A percentile compares a stretch with the other conserved stretches of the same genome.
phyloP scores from a whole-genome alignment of 805 yeast genomes.

The Cyberlindnera petersonii region DNA sequence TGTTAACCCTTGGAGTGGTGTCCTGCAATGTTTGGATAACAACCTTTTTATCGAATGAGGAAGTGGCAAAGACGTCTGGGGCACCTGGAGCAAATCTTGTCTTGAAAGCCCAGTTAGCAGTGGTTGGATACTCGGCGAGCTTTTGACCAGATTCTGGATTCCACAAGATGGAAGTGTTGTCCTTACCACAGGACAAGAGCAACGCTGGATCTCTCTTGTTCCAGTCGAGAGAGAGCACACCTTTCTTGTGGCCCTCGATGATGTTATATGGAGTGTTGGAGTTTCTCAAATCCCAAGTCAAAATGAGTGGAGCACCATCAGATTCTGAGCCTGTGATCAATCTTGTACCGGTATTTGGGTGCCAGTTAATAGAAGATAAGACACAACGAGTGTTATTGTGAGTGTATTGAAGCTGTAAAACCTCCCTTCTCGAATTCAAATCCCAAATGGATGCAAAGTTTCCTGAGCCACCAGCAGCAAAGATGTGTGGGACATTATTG shows the following conservation, averaged over 20 bases:
- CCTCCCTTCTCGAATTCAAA: conserved; percentile 80
- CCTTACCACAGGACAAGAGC: conserved; percentile 88
- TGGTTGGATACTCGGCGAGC: conserved; percentile 84
- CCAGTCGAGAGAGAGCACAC: conserved; percentile 92
- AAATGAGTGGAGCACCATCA: conserved; percentile 73
- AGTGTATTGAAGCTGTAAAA: conserved; percentile 73
- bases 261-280: conserved; percentile 83
- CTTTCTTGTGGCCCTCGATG: conserved; percentile 78
- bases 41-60: conserved; percentile 83
- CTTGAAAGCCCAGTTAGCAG: conserved; percentile 92
- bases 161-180: conserved; percentile 85
- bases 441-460: conserved; percentile 95
- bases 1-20: conserved; percentile 54
- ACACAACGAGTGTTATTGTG: conserved; percentile 57
- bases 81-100: conserved; percentile 81
- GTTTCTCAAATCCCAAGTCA: conserved; percentile 93
- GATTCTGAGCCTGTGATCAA: conserved; percentile 83
- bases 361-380: conserved; percentile 88
- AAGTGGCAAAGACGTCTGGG: conserved; percentile 87
- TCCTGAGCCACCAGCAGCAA: conserved; percentile 83
- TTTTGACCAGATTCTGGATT: conserved; percentile 72
- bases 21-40: conserved; percentile 85
- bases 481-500: conserved; percentile 72
- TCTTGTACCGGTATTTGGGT: conserved; percentile 82
- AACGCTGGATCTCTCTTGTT: conserved; percentile 75